phyloP scores from a whole-genome alignment of 208 protist genomes.

The Tritrichomonas foetus region DNA sequence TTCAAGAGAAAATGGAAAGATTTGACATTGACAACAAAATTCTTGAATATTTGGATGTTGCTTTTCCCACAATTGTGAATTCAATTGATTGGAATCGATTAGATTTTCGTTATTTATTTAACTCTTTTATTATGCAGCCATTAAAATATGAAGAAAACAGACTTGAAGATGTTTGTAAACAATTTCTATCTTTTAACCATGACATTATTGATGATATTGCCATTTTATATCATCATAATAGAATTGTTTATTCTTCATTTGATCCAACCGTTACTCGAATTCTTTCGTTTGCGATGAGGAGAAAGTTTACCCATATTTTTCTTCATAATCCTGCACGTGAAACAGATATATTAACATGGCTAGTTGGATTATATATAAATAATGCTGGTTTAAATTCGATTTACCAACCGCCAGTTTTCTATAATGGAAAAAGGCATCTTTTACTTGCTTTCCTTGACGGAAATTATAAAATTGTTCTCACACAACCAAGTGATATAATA shows the following conservation, averaged over 20 bases:
- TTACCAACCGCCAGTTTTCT: neutral
- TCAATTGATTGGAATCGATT: neutral
- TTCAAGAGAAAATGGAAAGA: neutral
- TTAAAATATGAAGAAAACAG: neutral
- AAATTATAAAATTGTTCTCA: neutral
- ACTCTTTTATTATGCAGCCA: neutral
- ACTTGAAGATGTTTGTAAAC: neutral
- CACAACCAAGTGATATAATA: neutral
- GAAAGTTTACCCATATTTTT: neutral
- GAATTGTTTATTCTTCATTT: neutral
- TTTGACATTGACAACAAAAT: neutral
- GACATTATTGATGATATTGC: neutral
- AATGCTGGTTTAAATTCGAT: neutral
- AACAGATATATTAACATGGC: neutral
- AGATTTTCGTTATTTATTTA: neutral
- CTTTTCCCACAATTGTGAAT: neutral
- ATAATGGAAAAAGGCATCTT: neutral
- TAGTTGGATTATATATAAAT: constrained; percentile 1
- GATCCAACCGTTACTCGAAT: neutral
- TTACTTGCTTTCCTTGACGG: neutral
- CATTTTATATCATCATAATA: neutral
- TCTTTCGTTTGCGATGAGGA: neutral
- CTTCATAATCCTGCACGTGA: neutral
- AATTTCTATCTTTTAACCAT: neutral
- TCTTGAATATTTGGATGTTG: neutral